A percentile compares a stretch with the other conserved stretches of the same genome.
Evolutionary conservation across 78 protist genomes (phyloP).

Genomic region (Corallochytrium limacisporum): DNA sequence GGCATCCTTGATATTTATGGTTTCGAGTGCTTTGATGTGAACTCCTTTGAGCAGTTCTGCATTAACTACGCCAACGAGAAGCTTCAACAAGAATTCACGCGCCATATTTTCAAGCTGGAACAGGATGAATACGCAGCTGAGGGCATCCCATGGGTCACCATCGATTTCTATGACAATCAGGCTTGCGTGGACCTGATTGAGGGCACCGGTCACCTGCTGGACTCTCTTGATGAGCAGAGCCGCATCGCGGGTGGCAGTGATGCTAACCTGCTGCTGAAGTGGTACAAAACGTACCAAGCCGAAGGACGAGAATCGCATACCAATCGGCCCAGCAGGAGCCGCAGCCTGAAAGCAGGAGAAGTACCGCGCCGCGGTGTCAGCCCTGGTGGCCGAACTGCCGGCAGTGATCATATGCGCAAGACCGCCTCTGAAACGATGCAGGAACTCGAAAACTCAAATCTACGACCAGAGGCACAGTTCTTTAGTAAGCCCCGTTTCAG

Average conservation of each 20-base stretch:
- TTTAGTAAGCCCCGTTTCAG: neutral
- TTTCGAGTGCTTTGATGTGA: slow-evolving; percentile 73
- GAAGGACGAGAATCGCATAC: neutral
- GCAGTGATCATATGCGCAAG: no score
- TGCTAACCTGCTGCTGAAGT: no score
- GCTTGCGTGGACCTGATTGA: neutral
- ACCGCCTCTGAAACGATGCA: no score
- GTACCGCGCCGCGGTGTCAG: no score
- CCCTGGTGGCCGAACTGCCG: no score
- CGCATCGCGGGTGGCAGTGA: no score
- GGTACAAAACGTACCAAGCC: neutral
- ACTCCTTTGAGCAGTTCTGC: slow-evolving; percentile 82
- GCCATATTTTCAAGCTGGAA: slow-evolving; percentile 17
- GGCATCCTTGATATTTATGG: slow-evolving; percentile 88
- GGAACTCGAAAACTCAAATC: no score
- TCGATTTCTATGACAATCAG: neutral
- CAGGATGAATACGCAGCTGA: neutral
- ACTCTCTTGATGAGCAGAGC: no score
- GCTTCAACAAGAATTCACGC: slow-evolving; percentile 40
- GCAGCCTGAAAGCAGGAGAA: no score
- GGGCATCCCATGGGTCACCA: neutral
- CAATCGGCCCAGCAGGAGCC: neutral
- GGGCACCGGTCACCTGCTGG: no score
- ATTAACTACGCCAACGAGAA: slow-evolving; percentile 72
- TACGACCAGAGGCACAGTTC: no score